phyloP scores from a whole-genome alignment of 1,139 yeast species.

The Geotrichum candidum region DNA sequence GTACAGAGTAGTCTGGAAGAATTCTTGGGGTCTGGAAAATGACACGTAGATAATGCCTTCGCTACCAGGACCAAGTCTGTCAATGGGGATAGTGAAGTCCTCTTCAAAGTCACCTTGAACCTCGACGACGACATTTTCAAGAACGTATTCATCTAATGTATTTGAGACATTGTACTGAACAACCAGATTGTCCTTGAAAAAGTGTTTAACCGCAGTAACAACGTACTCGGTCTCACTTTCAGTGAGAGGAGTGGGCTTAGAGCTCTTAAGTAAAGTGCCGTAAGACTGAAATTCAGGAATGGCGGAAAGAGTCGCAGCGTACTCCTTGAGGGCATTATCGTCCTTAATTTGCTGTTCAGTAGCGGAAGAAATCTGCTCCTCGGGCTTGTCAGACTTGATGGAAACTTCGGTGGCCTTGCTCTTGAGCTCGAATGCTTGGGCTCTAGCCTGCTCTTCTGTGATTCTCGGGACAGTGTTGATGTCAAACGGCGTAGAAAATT shows the following conservation, averaged over 20 bases:
- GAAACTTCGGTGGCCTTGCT: constrained; percentile 25
- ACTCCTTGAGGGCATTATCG: constrained; percentile 43
- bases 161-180: constrained; percentile 81
- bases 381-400: constrained; percentile 17
- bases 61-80: constrained; percentile 62
- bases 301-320: constrained; percentile 57
- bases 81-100: constrained; percentile 69
- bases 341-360: constrained; percentile 36
- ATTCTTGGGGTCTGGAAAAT: constrained; percentile 50
- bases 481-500: constrained; percentile 64
- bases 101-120: constrained; percentile 49
- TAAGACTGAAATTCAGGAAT: constrained; percentile 65
- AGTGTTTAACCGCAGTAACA: constrained; percentile 76
- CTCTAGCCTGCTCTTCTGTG: constrained; percentile 57
- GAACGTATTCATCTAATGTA: constrained; percentile 69
- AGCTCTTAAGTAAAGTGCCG: constrained; percentile 72
- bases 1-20: constrained; percentile 51
- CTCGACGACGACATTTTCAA: constrained; percentile 70
- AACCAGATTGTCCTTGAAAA: constrained; percentile 70
- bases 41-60: constrained; percentile 77
- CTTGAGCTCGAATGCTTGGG: constrained; percentile 47
- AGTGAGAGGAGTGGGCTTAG: constrained; percentile 64
- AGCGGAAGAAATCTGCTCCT: constrained; percentile 19
- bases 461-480: constrained; percentile 57
- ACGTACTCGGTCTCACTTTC: constrained; percentile 93